Evolutionary conservation across 208 protist species (phyloP).

Genomic region (Tetramitus jugosus): DNA sequence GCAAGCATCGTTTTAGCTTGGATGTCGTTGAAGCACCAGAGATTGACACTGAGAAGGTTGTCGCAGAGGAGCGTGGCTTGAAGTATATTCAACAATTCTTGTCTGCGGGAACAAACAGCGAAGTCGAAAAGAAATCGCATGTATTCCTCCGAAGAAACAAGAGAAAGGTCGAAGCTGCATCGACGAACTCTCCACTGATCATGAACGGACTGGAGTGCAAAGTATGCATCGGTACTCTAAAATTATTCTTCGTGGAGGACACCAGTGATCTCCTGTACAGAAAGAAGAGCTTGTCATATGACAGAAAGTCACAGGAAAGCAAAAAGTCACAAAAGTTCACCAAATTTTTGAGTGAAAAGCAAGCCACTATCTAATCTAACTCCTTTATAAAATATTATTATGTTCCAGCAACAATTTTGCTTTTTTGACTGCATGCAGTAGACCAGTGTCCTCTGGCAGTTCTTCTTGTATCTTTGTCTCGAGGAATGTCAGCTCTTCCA

Average conservation of each 20-base stretch:
- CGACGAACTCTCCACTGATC: not conserved
- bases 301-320: too few relatives aligned
- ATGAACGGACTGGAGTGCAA: constrained; percentile 40
- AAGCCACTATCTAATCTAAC: too few relatives aligned
- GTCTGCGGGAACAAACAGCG: too few relatives aligned
- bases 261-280: constrained; percentile 42
- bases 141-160: constrained; percentile 14
- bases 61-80: constrained; percentile 17
- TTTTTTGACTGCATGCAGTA: too few relatives aligned
- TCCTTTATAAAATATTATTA: too few relatives aligned
- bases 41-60: not conserved
- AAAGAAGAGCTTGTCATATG: too few relatives aligned
- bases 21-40: not conserved
- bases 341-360: too few relatives aligned
- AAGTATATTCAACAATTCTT: constrained; percentile 21
- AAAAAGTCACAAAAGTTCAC: too few relatives aligned
- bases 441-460: too few relatives aligned
- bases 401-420: too few relatives aligned
- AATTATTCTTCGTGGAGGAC: constrained; percentile 44
- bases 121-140: not conserved
- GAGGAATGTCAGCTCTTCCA: too few relatives aligned
- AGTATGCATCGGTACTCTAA: constrained; percentile 38
- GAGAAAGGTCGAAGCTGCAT: constrained; percentile 2
- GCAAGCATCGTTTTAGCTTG: not conserved
- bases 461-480: too few relatives aligned